phyloP scores from a whole-genome alignment of 306 rosid species.

The Inga laurina region DNA sequence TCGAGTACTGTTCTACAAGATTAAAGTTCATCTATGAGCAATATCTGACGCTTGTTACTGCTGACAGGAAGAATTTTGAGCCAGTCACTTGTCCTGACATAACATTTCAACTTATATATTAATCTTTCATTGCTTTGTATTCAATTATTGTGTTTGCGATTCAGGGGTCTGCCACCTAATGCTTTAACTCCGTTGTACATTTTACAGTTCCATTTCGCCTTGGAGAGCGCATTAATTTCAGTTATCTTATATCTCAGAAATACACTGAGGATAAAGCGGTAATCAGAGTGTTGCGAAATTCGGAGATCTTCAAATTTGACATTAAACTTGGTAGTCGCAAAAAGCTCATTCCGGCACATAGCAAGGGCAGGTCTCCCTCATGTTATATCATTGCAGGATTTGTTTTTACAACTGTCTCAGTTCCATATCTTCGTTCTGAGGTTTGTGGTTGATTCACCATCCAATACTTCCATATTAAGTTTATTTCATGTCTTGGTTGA shows the following conservation, averaged over 20 bases:
- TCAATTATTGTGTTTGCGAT: conserved; percentile 35
- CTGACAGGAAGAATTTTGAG: background rate
- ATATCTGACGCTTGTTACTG: background rate
- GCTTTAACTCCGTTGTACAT: conserved; percentile 54
- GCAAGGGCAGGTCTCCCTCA: conserved; percentile 90
- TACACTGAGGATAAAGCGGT: conserved; percentile 66
- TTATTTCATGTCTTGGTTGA: conserved; percentile 9
- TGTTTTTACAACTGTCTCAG: conserved; percentile 82
- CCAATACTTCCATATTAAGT: background rate
- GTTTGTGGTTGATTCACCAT: conserved; percentile 51
- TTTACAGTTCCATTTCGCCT: conserved; percentile 92
- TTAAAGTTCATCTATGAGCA: background rate
- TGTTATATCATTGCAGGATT: conserved; percentile 94
- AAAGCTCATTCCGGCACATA: conserved; percentile 89
- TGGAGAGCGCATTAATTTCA: conserved; percentile 96
- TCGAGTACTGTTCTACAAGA: background rate
- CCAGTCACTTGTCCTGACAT: background rate
- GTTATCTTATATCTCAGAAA: conserved; percentile 84
- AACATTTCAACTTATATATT: background rate
- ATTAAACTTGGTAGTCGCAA: conserved; percentile 69
- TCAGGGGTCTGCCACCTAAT: conserved; percentile 46
- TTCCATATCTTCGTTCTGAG: conserved; percentile 99
- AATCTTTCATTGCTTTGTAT: background rate
- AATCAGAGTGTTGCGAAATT: conserved; percentile 71
- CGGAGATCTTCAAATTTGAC: conserved; percentile 53